A percentile compares a stretch with the other conserved stretches of the same genome.
phyloP scores from a whole-genome alignment of 257 asterid species.

The Fraxinus quadrangulata region DNA sequence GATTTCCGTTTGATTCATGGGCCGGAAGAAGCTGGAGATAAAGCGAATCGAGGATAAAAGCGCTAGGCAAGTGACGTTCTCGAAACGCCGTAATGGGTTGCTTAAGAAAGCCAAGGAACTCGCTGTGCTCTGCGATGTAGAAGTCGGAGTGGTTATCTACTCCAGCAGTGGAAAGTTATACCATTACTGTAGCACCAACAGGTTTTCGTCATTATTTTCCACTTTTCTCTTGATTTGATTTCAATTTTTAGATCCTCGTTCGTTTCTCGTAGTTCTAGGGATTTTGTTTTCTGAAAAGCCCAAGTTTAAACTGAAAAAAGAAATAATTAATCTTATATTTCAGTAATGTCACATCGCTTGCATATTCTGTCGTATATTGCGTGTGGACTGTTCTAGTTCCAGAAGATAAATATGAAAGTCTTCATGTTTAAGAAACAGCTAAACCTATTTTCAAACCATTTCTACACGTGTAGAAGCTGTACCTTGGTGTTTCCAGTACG shows the following conservation, averaged over 20 bases:
- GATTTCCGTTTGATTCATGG: slow-evolving; percentile 29
- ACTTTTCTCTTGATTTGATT: background rate
- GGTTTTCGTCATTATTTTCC: slow-evolving; percentile 30
- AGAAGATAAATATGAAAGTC: too few relatives aligned
- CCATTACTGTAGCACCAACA: slow-evolving; percentile 49
- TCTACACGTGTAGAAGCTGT: too few relatives aligned
- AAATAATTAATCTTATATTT: too few relatives aligned
- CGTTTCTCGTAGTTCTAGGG: background rate
- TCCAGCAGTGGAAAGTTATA: slow-evolving; percentile 56
- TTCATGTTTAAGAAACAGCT: too few relatives aligned
- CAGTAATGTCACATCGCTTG: background rate
- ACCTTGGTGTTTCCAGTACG: too few relatives aligned
- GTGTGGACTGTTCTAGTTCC: too few relatives aligned
- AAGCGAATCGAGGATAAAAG: slow-evolving; percentile 48
- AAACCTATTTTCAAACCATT: too few relatives aligned
- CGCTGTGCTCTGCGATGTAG: slow-evolving; percentile 56
- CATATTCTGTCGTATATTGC: background rate
- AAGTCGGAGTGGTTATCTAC: slow-evolving; percentile 47
- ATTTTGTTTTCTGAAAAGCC: too few relatives aligned
- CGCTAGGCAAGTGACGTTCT: slow-evolving; percentile 49
- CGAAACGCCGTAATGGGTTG: slow-evolving; percentile 50
- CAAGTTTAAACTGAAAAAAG: too few relatives aligned
- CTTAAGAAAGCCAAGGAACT: slow-evolving; percentile 56
- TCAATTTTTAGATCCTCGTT: too few relatives aligned
- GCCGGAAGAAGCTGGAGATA: slow-evolving; percentile 50